Conservation (phyloP, 164 flowering plant species). For the Kalanchoe fedtschenkoi region DNA sequence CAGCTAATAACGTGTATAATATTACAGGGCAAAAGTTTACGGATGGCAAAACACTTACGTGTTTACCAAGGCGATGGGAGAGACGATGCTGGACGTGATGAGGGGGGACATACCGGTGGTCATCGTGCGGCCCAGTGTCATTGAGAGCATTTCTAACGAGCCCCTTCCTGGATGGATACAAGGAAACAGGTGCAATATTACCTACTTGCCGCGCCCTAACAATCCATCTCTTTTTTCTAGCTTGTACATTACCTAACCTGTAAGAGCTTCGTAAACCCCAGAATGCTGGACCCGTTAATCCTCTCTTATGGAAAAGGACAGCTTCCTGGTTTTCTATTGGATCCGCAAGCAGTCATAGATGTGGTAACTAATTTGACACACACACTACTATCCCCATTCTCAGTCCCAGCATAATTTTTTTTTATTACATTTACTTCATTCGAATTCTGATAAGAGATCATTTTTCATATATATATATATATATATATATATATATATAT, state of each 20-base stretch:
- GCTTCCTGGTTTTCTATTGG: conserved; percentile 68
- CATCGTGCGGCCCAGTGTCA: conserved; percentile 76
- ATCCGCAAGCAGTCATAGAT: conserved; percentile 77
- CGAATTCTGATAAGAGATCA: too few species aligned
- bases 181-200: conserved; percentile 91
- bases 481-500: too few species aligned
- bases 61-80: conserved; percentile 97
- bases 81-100: conserved; percentile 61
- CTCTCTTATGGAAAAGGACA: conserved; percentile 86
- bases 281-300: conserved; percentile 95
- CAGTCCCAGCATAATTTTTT: too few species aligned
- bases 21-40: conserved; percentile 50
- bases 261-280: too few species aligned
- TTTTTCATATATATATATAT: too few species aligned
- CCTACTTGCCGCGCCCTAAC: too few species aligned
- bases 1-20: neutral
- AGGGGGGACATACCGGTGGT: conserved; percentile 78
- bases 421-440: too few species aligned
- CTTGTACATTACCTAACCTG: too few species aligned
- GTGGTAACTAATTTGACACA: conserved; percentile 35
- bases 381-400: too few species aligned
- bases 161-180: conserved; percentile 98
- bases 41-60: conserved; percentile 97
- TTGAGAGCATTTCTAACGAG: conserved; percentile 71
- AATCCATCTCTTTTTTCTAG: neutral